Base-by-base conservation (phyloP, 192 early-diverging fungal species). In the Cladochytrium replicatum region DNA sequence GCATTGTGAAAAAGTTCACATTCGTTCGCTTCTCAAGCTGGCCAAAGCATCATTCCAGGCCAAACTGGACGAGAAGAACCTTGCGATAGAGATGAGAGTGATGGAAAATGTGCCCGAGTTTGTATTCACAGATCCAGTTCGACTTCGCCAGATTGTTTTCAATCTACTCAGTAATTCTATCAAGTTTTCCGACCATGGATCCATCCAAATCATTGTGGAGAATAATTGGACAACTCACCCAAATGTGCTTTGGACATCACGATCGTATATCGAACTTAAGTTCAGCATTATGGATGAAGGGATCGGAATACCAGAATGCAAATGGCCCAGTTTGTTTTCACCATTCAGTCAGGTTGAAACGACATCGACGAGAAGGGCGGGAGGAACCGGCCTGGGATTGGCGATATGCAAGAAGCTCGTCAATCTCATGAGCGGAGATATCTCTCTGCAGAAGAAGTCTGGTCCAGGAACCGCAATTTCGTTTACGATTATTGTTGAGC, bases 111-210 rank as follows among this genome's bases (percentile, higher is more conserved):
- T 83, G 3, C 80, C 80, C 1, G 60, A 64, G 26, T 58, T 68
- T 0, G 38, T 83, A 4, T 52, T 74, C 32, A 71, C 73, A 7
- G 80, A 83, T 42, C 67, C 67, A 0, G 61, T 70, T 15, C 57
- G 80, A 17, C 29, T 83, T 13, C 72, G 75, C 22, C 80, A 83
- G 38, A 73, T 80, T 19, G 57, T 80, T 32, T 54, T 72, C 7
- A 80, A 80, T 43, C 43, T 83, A 2, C 60, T 76, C 5, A 75
- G 77, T 1, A 83, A 83, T 56, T 75, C 80, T 1, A 80, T 83
- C 60, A 83, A 83, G 49, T 83, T 83, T 47, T 78, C 80, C 13
- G 43, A 50, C 53, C 31, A 24, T 21, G 15, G 22, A 23, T 23
- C 29, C 42, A 19, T 32, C n/a, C 50, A 19, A 53, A 58, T 8